These are phyloP conservation scores for Hyaloscypha bicolor DNA, from an alignment of 495 filamentous ascomycete genomes.

Conservation along the genomic window DNA sequence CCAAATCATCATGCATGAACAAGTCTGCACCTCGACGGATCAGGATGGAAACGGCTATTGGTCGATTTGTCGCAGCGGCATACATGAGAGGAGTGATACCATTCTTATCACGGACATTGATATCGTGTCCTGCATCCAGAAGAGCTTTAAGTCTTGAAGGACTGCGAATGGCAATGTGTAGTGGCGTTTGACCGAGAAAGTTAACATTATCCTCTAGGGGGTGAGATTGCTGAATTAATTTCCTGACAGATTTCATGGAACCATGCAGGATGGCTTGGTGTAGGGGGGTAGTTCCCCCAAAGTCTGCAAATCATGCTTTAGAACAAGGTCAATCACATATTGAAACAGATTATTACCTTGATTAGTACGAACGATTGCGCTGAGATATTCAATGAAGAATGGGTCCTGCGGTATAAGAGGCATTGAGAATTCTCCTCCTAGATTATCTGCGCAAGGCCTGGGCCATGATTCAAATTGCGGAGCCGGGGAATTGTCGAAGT, in stretches of 20 bases:
- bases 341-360: not conserved
- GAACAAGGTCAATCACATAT: not conserved
- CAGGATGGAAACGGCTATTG: slow-evolving; percentile 7
- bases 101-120: slow-evolving; percentile 6
- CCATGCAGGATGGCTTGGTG: slow-evolving; percentile 3
- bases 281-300: slow-evolving; percentile 4
- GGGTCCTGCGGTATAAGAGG: not conserved
- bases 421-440: not conserved
- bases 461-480: slow-evolving; percentile 9
- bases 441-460: not conserved
- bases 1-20: slow-evolving; percentile 10
- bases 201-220: slow-evolving; percentile 12
- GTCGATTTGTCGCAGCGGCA: slow-evolving; percentile 3
- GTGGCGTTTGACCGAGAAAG: slow-evolving; percentile 14
- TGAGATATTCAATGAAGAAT: slow-evolving; percentile 3
- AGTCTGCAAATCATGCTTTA: not conserved
- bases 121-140: slow-evolving; percentile 11
- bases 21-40: slow-evolving; percentile 13
- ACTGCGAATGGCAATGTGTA: slow-evolving; percentile 6
- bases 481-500: slow-evolving; percentile 5
- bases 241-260: not conserved
- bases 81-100: slow-evolving; percentile 6
- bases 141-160: slow-evolving; percentile 9
- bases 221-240: slow-evolving; percentile 1
- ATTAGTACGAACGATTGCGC: not conserved